A percentile compares a stretch with the other conserved stretches of the same genome.
These are phyloP conservation scores for Penicillium corylophilum DNA, from an alignment of 2,329 filamentous ascomycete species.

Conservation along the genomic window DNA sequence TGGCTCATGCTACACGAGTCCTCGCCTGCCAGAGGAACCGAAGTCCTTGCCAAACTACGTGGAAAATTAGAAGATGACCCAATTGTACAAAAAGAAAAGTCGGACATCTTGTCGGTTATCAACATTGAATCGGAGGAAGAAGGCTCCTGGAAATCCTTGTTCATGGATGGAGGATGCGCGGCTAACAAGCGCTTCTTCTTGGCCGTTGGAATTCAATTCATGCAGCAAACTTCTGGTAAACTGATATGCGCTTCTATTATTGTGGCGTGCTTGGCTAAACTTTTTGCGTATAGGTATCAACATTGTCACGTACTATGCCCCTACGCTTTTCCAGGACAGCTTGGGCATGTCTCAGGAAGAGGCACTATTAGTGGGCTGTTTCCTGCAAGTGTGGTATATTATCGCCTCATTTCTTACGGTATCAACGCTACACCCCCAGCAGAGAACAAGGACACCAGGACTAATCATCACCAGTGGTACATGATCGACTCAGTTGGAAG, in stretches of 20 bases:
- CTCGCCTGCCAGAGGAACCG: slow-evolving; percentile 10
- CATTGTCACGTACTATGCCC: slow-evolving; percentile 27
- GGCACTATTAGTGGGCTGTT: slow-evolving; percentile 27
- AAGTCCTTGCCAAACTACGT: slow-evolving; percentile 20
- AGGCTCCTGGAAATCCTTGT: slow-evolving; percentile 15
- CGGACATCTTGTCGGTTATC: slow-evolving; percentile 9
- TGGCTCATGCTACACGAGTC: slow-evolving; percentile 25
- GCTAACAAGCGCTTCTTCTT: slow-evolving; percentile 18
- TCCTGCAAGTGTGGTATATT: slow-evolving; percentile 30
- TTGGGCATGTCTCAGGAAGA: slow-evolving; percentile 26
- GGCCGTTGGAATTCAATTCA: slow-evolving; percentile 21
- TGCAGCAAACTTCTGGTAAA: slow-evolving; percentile 27
- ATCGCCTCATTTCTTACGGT: slow-evolving; percentile 30
- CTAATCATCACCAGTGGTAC: slow-evolving; percentile 9
- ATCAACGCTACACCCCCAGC: slow-evolving; percentile 17
- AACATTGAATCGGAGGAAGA: slow-evolving; percentile 15
- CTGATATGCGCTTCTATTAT: not conserved
- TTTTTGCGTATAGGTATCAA: slow-evolving; percentile 12
- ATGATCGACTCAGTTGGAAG: slow-evolving; percentile 16
- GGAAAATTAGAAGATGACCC: slow-evolving; percentile 15
- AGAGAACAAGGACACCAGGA: slow-evolving; percentile 2
- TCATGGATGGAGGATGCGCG: slow-evolving; percentile 13
- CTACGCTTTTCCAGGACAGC: slow-evolving; percentile 24
- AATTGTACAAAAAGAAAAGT: slow-evolving; percentile 13
- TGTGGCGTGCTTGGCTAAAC: not conserved